Percentiles rank a stretch among this genome's conserved stretches.
Evolutionary conservation across 106 monocot species (phyloP).

Genomic region (Apostasia ramifera): DNA sequence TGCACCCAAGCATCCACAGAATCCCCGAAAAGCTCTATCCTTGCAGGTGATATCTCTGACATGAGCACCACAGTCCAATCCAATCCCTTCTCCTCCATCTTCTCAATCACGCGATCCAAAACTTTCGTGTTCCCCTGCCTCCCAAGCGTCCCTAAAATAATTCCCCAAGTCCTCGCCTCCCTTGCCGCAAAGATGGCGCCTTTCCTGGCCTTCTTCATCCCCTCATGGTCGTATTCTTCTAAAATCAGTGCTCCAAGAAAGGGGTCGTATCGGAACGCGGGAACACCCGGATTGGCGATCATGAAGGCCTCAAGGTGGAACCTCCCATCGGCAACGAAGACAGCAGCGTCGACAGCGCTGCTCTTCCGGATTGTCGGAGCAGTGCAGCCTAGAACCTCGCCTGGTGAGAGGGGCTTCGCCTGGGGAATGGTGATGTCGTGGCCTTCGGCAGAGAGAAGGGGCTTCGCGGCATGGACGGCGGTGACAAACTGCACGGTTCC

Average conservation of each 20-base stretch:
- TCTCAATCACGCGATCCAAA: conserved; percentile 56
- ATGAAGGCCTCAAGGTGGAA: conserved; percentile 99
- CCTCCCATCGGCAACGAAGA: conserved; percentile 90
- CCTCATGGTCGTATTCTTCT: conserved; percentile 79
- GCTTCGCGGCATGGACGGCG: conserved; percentile 55
- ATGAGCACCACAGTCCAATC: conserved; percentile 83
- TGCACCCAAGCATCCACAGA: conserved; percentile 98
- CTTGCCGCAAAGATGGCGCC: conserved; percentile 47
- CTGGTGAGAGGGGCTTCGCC: conserved; percentile 82
- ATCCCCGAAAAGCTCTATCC: conserved; percentile 76
- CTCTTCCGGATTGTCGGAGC: conserved; percentile 47
- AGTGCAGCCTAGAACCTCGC: conserved; percentile 93
- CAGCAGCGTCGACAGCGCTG: conserved; percentile 34
- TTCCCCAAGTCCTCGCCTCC: conserved; percentile 72
- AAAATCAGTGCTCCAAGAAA: conserved; percentile 57
- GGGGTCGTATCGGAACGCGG: conserved; percentile 85
- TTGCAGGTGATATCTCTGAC: conserved; percentile 86
- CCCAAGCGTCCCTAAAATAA: conserved; percentile 82
- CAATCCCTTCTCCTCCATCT: conserved; percentile 78
- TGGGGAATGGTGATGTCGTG: conserved; percentile 64
- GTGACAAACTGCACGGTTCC: conserved; percentile 88
- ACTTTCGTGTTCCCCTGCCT: conserved; percentile 84
- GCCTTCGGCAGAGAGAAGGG: conserved; percentile 25
- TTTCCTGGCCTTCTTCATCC: conserved; percentile 85
- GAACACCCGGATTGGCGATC: conserved; percentile 83